These are phyloP conservation scores for Talaromyces sp. DNA, from an alignment of 2,329 filamentous ascomycete genomes.

Conservation along the genomic window DNA sequence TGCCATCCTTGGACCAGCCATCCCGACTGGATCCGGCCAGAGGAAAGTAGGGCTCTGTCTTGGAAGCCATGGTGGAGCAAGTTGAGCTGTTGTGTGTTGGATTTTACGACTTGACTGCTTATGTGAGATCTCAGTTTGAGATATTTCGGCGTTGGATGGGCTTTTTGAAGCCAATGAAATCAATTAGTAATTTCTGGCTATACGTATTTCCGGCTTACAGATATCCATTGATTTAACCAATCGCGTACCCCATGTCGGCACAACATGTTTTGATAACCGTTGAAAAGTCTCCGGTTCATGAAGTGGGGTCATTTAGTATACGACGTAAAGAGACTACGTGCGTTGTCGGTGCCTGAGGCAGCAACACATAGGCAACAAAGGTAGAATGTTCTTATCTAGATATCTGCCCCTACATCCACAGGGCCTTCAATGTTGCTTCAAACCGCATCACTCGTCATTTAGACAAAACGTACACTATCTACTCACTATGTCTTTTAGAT, in stretches of 20 bases:
- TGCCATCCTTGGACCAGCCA: not conserved
- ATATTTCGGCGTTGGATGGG: not conserved
- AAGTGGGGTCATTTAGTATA: no score
- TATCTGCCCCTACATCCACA: no score
- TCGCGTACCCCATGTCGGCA: not conserved
- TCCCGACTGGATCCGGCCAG: not conserved
- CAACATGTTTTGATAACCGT: not conserved
- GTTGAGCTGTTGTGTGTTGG: not conserved
- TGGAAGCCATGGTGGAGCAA: not conserved
- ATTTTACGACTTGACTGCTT: not conserved
- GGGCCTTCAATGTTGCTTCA: not conserved
- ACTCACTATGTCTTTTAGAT: not conserved
- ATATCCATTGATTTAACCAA: not conserved
- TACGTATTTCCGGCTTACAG: not conserved
- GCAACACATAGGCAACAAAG: not conserved
- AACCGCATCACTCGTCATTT: not conserved
- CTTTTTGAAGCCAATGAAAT: not conserved
- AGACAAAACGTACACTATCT: not conserved
- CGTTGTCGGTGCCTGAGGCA: not conserved
- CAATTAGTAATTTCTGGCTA: not conserved
- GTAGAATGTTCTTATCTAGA: no score
- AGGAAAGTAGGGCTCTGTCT: not conserved
- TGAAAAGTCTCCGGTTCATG: no score
- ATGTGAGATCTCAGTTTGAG: not conserved
- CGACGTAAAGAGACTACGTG: not conserved